Evolutionary conservation across 2,329 filamentous ascomycete species (phyloP), one percentile per base, ranked within the genome.

Genomic region (Cladosporium oxysporum): DNA sequence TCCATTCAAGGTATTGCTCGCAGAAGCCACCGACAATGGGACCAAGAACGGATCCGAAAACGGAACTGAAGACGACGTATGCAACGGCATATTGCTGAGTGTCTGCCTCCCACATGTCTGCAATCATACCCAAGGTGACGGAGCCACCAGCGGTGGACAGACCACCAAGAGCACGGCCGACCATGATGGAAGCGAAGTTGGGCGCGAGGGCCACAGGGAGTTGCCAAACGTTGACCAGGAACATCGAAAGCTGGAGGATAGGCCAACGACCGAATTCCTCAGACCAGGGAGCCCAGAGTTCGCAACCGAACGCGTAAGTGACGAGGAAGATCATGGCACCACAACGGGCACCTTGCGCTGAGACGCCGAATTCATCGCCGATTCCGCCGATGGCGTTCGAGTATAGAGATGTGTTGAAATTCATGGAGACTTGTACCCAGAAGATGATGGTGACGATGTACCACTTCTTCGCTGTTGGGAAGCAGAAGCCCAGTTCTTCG

Each of bases 41-140:
- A 8, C 76, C 76, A n/a, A 78, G 69, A 29, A 78, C 74, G 18
- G 75, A 76, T 16, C 76, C 76, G 53, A 74, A 75, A 11, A 78
- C 76, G 8, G 76, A 78, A 6, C 75, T 76, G 69, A 78, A 79
- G 18, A 87, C 83, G 18, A 90, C 84, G 69, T 84, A 89, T 0
- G 86, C 85, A 10, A 90, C 84, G 1, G 87, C 86, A 70, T 84
- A 86, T 69, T 89, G 84, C 68, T 89, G 87, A 7, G 84, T 80
- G 62, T 87, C 84, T 0, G 85, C 75, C 65, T 85, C 81, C 78
- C 84, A 89, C 82, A 90, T 83, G 68, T 90, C 88, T 5, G 88
- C 87, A 18, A 90, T 83, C 80, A 90, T 87, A 8, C 87, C 88
- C 2, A 90, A 77, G 0, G 88, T 90, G 58, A 90, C 87, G 5